Evolutionary conservation across 441 rosid genomes (phyloP), one percentile per base, ranked within the genome.

Genomic region (Jatropha podagrica): DNA sequence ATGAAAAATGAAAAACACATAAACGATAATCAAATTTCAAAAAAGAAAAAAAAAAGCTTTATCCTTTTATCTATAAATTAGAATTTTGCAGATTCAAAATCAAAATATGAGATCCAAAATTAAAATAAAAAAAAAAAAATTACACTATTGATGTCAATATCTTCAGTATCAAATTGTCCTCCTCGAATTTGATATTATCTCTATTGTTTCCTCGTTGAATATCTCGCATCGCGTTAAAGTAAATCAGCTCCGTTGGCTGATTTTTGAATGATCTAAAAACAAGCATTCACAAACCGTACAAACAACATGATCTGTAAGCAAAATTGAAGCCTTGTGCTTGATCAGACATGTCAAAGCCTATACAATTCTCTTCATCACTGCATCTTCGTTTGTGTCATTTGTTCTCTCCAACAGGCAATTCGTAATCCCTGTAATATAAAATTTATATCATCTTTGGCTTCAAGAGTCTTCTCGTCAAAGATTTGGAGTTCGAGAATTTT

Each of bases 261-360:
- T 79, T 95, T 95, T 77, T 95, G 97, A 64, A 92, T 93, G 3
- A 92, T 92, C 68, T 92, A 96, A 67, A 95, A 95, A 80, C 98
- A 95, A 0, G 97, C 83, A 61, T 95, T 92, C 56, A 95, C 95
- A 23, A 11, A 91, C 78, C 5, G 91, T 90, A 73, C 96, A 95
- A 77, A 92, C 91, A 13, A 96, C 88, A 14, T 88, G 87, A 70
- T 93, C 96, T 4, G 89, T 71, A 14, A 89, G 88, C 72, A 85
- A 72, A 56, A 86, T 77, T 2, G 98, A 90, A 27, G 96, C 87
- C 0, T 79, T 84, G 76, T 93, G 98, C 74, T 74, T 89, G 90
- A 95, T 89, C 65, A 84, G 85, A 49, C 76, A 86, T 0, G 80
- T 78, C 46, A 93, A 73, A 75, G 92, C 94, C 83, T 87, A 95